Evolutionary conservation across 2,329 filamentous ascomycete genomes (phyloP), one percentile per base, ranked within the genome.

Genomic region (Penicillium nordicum): DNA sequence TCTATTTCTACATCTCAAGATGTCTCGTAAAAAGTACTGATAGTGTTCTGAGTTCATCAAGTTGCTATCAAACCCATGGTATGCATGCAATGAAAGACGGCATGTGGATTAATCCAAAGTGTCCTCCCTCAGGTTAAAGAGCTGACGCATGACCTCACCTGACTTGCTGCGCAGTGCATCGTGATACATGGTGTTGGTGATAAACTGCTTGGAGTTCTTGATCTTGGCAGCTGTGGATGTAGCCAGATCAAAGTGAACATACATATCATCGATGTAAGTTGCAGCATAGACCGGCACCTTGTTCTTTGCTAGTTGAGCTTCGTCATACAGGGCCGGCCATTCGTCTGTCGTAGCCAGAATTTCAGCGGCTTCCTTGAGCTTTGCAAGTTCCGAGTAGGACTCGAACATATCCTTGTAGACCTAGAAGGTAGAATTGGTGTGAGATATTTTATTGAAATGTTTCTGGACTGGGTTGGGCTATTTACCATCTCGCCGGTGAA

Each of bases 121-220:
- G 71, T 87, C 84, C 61, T 96, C 91, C 62, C 91, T 83, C 69
- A 96, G 72, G 50, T 81, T 84, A 70, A 95, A 94, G 4, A 96
- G 77, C 65, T 88, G 83, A 64, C 83, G 84, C 66, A 96, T 78
- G 18, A 97, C 84, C 63, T 95, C 89, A 29, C 90, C 88, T 5
- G 87, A 79, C 74, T 85, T 89, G 50, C 82, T 81, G 57, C 90
- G 81, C 42, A 97, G 72, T 0, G 89, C 93, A 68, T 94, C 88
- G 73, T 97, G 93, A 69, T 94, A 94, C 81, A 96, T 84, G 25
- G 82, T 80, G 71, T 96, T 97, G 38, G 91, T 96, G 68, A 94
- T 84, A 66, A 88, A 94, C 40, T 90, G 86, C 76, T 90, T 92
- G 69, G 85, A 88, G 1, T 86, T 87, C 70, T 84, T 88, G 70